Conservation (phyloP, 345 rosid species). For the Luvunga scandens region DNA sequence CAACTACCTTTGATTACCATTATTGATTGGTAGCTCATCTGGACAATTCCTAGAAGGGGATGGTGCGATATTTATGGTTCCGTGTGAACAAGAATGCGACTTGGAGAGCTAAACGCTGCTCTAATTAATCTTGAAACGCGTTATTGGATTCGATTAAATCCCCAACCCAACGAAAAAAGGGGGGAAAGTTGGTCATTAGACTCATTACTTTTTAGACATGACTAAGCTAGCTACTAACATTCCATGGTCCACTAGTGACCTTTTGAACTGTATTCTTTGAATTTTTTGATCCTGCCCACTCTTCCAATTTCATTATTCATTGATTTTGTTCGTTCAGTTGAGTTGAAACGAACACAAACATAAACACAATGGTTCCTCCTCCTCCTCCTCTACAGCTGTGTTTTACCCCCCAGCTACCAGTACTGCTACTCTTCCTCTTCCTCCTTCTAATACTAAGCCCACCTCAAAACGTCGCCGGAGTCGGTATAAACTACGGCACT, state of each 20-base stretch:
- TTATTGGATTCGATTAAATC: no score
- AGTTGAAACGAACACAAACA: no score
- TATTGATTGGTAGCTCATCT: no score
- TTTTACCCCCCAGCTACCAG: background rate
- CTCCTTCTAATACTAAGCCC: background rate
- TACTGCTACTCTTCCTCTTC: constrained; percentile 11
- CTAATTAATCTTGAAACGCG: background rate
- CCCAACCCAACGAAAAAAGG: background rate
- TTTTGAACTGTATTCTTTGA: constrained; percentile 22
- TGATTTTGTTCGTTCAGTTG: no score
- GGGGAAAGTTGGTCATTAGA: background rate
- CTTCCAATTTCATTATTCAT: no score
- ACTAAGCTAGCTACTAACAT: no score
- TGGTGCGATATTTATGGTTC: no score
- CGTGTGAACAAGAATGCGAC: background rate
- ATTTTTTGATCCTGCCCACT: background rate
- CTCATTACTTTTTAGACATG: background rate
- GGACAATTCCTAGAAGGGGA: no score
- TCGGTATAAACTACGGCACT: constrained; percentile 66
- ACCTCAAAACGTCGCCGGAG: constrained; percentile 15
- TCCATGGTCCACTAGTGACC: background rate
- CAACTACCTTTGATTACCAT: background rate
- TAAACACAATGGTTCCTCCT: constrained; percentile 13
- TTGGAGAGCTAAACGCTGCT: constrained; percentile 10
- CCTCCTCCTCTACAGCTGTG: background rate